Conservation (phyloP, 441 rosid genomes). For the Eruca vesicaria region DNA sequence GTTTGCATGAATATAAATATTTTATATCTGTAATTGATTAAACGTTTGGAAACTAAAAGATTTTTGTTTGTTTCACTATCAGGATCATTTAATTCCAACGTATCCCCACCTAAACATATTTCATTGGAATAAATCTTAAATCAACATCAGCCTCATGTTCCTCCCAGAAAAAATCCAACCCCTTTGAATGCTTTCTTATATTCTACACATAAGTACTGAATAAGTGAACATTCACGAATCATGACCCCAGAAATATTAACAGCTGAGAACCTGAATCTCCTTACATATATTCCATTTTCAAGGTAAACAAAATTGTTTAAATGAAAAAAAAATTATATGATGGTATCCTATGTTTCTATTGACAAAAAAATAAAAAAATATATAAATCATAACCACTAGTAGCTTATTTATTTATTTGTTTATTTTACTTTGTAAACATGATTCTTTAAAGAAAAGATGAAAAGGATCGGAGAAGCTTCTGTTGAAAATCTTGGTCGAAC, state of each 20-base stretch:
- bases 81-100: slow-evolving; percentile 11
- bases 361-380: no score
- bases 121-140: slow-evolving; percentile 22
- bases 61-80: slow-evolving; percentile 3
- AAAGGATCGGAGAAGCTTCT: no score
- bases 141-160: slow-evolving; percentile 30
- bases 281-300: background rate
- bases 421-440: no score
- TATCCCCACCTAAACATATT: slow-evolving; percentile 28
- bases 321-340: background rate
- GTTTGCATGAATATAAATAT: no score
- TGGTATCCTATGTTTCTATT: background rate
- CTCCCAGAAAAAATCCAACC: slow-evolving; percentile 4
- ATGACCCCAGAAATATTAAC: background rate
- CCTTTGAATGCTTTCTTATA: slow-evolving; percentile 20
- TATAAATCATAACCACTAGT: no score
- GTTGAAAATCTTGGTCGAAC: no score
- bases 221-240: slow-evolving; percentile 17
- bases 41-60: no score
- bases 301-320: background rate
- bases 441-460: no score
- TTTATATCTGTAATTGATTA: no score
- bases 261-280: background rate
- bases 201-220: background rate
- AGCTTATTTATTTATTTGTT: no score